Conservation (phyloP, 805 yeast species). For the Priceomyces medius region DNA sequence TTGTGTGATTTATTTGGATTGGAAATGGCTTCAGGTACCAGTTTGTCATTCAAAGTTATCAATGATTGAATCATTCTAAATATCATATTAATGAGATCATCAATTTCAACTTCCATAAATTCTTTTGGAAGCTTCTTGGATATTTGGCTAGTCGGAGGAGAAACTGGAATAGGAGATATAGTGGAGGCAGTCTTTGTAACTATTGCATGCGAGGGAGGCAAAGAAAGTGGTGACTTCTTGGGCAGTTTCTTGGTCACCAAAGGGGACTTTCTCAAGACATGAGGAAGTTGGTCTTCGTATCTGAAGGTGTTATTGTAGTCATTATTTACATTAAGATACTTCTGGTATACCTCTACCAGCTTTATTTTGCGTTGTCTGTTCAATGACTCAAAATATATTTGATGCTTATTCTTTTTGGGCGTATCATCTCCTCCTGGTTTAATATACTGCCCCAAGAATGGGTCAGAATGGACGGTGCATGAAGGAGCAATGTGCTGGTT, state of each 20-base stretch:
- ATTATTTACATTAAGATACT: slow-evolving; percentile 15
- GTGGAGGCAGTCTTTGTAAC: slow-evolving; percentile 2
- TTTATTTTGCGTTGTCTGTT: slow-evolving; percentile 17
- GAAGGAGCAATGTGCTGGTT: too few species aligned
- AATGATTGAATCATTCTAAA: slow-evolving; percentile 79
- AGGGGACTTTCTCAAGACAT: neutral
- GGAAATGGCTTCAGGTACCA: slow-evolving; percentile 34
- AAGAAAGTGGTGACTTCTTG: neutral
- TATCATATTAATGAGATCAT: slow-evolving; percentile 68
- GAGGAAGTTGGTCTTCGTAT: slow-evolving; percentile 1
- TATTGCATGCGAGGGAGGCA: neutral
- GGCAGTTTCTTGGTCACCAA: slow-evolving; percentile 2
- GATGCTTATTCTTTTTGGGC: slow-evolving; percentile 11
- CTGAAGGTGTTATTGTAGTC: slow-evolving; percentile 1
- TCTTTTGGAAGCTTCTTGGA: slow-evolving; percentile 16
- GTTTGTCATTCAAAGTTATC: slow-evolving; percentile 69
- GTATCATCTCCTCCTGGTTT: slow-evolving; percentile 13
- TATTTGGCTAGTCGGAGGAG: slow-evolving; percentile 37
- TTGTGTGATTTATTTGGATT: slow-evolving; percentile 20
- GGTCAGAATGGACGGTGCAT: slow-evolving; percentile 13
- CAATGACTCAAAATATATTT: slow-evolving; percentile 18
- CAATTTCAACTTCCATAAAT: slow-evolving; percentile 65
- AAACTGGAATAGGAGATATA: slow-evolving; percentile 7
- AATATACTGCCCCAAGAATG: slow-evolving; percentile 22
- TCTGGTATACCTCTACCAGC: slow-evolving; percentile 23